Conservation (phyloP, 2,329 filamentous ascomycete genomes). For the Penicillium carneum region DNA sequence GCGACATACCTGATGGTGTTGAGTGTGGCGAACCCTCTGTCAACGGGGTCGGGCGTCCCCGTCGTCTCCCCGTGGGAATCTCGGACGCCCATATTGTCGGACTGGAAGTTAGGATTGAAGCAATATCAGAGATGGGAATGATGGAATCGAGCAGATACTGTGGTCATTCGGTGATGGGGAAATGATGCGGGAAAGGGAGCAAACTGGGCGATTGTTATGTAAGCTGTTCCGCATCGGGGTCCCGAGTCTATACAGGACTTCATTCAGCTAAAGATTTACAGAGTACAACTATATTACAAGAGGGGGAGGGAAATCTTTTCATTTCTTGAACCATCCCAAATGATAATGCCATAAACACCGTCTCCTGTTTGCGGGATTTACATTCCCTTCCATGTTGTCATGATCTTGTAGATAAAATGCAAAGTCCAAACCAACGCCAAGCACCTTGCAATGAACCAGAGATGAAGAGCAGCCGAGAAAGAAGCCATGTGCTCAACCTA, state of each 20-base stretch:
- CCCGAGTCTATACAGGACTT: constrained; percentile 6
- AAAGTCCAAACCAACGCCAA: constrained; percentile 18
- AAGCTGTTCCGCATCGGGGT: constrained; percentile 14
- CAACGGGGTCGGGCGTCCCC: constrained; percentile 65
- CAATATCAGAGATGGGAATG: constrained; percentile 17
- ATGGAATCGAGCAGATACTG: constrained; percentile 10
- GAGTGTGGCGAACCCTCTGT: constrained; percentile 83
- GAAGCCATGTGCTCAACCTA: not conserved
- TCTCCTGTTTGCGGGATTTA: not conserved
- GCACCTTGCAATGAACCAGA: constrained; percentile 20
- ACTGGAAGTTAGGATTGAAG: constrained; percentile 9
- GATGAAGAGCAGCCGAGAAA: constrained; percentile 16
- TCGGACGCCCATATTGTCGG: constrained; percentile 60
- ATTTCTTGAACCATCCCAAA: not conserved
- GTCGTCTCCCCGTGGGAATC: constrained; percentile 62
- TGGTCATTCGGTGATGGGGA: constrained; percentile 9
- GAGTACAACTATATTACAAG: not conserved
- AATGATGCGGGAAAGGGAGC: constrained; percentile 19
- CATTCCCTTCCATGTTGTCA: constrained; percentile 11
- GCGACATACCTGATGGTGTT: constrained; percentile 76
- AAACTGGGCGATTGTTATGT: constrained; percentile 17
- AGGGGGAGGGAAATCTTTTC: not conserved
- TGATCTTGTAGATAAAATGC: constrained; percentile 13
- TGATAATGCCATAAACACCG: constrained; percentile 5
- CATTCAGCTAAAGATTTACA: not conserved